phyloP scores from a whole-genome alignment of 83 land plant genomes.

The Thuja plicata region DNA sequence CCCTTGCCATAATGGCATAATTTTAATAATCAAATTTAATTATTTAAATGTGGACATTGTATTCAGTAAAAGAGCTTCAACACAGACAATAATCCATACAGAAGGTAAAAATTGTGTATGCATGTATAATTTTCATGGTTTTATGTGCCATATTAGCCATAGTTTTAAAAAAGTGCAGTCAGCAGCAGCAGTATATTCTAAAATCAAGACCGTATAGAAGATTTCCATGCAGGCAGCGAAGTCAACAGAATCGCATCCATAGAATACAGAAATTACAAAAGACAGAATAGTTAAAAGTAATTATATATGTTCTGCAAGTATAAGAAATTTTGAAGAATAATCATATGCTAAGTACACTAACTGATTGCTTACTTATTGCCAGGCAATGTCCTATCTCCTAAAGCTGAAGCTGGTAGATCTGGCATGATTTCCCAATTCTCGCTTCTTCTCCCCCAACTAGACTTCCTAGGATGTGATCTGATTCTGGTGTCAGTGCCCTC shows the following conservation, averaged over 20 bases:
- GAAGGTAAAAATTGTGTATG: not conserved
- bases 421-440: constrained; percentile 67
- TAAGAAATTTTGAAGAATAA: not conserved
- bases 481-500: constrained; percentile 35
- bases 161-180: not conserved
- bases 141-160: not conserved
- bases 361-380: constrained; percentile 12
- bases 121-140: not conserved
- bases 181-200: not conserved
- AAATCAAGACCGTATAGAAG: not conserved
- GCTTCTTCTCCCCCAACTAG: constrained; percentile 67
- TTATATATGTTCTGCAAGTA: not conserved
- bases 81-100: not conserved
- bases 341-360: not conserved
- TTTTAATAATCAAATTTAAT: not conserved
- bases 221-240: not conserved
- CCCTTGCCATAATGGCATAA: not conserved
- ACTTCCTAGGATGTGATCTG: constrained; percentile 32
- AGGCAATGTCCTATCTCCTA: constrained; percentile 30
- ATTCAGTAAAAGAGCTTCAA: not conserved
- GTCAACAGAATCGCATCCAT: not conserved
- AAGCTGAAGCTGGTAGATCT: constrained; percentile 41
- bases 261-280: not conserved
- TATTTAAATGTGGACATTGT: not conserved
- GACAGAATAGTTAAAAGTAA: not conserved